Conservation (phyloP, 2,329 filamentous ascomycete species). For the Juglanconis oblonga region DNA sequence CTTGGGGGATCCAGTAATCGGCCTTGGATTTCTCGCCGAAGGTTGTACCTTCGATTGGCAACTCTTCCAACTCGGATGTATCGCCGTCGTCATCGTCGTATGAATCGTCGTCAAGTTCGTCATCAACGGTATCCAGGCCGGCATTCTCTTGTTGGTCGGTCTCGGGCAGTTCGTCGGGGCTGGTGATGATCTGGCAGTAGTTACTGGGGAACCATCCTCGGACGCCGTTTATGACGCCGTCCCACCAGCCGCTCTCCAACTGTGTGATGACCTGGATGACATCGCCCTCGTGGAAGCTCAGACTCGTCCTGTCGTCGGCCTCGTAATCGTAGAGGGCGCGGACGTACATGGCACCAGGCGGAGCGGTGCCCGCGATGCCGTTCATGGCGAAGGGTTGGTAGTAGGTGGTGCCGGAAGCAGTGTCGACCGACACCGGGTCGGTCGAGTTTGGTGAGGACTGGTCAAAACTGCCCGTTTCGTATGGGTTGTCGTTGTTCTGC, state of each 20-base stretch:
- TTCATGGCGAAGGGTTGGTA: slow-evolving; percentile 48
- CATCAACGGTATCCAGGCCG: slow-evolving; percentile 49
- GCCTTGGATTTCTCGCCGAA: slow-evolving; percentile 72
- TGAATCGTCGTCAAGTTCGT: slow-evolving; percentile 53
- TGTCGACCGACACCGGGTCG: slow-evolving; percentile 18
- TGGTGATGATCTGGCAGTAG: slow-evolving; percentile 85
- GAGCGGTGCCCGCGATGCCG: slow-evolving; percentile 56
- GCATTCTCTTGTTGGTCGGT: slow-evolving; percentile 62
- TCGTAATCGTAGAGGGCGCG: slow-evolving; percentile 97
- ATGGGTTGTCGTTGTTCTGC: slow-evolving; percentile 20
- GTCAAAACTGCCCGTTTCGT: slow-evolving; percentile 12
- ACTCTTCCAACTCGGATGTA: slow-evolving; percentile 38
- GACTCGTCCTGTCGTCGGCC: slow-evolving; percentile 91
- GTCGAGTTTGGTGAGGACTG: slow-evolving; percentile 19
- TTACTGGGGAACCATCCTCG: slow-evolving; percentile 99
- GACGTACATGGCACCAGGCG: slow-evolving; percentile 77
- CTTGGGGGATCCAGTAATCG: slow-evolving; percentile 98
- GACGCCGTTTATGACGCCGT: slow-evolving; percentile 94
- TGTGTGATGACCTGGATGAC: slow-evolving; percentile 98
- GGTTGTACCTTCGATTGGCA: slow-evolving; percentile 68
- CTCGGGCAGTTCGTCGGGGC: slow-evolving; percentile 69
- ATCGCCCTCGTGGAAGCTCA: slow-evolving; percentile 96
- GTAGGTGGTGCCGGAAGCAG: slow-evolving; percentile 25
- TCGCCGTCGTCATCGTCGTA: slow-evolving; percentile 53
- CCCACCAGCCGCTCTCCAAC: slow-evolving; percentile 98